These are phyloP conservation scores for Mycena polygramma DNA, from an alignment of 768 basidiomycete species.

Conservation along the genomic window DNA sequence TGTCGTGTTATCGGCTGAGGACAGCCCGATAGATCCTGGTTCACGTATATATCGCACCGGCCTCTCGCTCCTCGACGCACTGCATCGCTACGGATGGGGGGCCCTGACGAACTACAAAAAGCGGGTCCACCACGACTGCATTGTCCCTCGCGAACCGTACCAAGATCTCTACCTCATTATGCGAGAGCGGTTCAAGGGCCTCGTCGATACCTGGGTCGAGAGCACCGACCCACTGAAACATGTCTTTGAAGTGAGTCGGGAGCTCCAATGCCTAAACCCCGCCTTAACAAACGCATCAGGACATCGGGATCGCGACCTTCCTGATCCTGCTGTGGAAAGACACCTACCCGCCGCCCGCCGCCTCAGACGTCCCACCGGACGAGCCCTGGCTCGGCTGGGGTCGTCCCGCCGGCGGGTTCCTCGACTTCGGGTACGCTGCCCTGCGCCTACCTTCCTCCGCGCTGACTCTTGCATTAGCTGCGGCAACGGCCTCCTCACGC, in stretches of 20 bases:
- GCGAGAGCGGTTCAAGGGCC: conserved; percentile 85
- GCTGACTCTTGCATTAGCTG: conserved; percentile 62
- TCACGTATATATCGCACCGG: conserved; percentile 86
- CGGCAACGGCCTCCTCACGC: conserved; percentile 93
- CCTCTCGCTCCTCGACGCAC: conserved; percentile 81
- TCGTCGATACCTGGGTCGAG: conserved; percentile 83
- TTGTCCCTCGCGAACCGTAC: conserved; percentile 82
- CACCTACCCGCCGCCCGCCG: conserved; percentile 57
- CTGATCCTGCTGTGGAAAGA: conserved; percentile 93
- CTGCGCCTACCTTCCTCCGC: background rate
- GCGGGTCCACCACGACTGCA: conserved; percentile 84
- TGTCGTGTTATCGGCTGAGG: conserved; percentile 57
- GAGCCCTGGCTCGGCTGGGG: conserved; percentile 81
- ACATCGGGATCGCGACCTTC: conserved; percentile 95
- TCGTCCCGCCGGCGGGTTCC: conserved; percentile 85
- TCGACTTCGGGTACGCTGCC: conserved; percentile 83
- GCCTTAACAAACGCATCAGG: conserved; percentile 58
- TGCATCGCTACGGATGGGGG: conserved; percentile 94
- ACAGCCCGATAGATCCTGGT: conserved; percentile 61
- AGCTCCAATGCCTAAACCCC: background rate
- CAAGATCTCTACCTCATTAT: conserved; percentile 93
- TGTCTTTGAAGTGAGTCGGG: conserved; percentile 83
- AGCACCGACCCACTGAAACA: conserved; percentile 91
- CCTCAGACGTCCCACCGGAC: conserved; percentile 34
- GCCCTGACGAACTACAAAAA: conserved; percentile 86